Conservation (phyloP, 208 protist genomes). For the Spongospora subterranea region DNA sequence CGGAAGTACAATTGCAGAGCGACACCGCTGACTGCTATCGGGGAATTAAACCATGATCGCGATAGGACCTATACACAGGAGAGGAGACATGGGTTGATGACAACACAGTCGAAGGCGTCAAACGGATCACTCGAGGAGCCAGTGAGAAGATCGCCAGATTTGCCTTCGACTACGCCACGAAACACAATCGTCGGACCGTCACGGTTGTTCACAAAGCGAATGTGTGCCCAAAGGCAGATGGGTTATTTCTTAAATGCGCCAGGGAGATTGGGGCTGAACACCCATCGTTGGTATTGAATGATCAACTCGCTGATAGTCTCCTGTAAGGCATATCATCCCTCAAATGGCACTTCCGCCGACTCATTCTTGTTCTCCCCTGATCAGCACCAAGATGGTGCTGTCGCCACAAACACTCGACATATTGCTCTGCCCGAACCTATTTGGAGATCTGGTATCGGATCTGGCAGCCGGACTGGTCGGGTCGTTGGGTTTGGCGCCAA, state of each 20-base stretch:
- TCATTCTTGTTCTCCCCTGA: not conserved
- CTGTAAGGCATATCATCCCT: not conserved
- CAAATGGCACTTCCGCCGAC: not conserved
- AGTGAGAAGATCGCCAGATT: constrained; percentile 1
- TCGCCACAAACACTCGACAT: not conserved
- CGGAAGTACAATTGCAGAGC: not conserved
- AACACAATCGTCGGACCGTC: not conserved
- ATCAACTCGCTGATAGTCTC: constrained; percentile 41
- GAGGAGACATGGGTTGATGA: constrained; percentile 63
- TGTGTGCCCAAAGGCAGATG: not conserved
- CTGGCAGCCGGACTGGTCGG: constrained; percentile 14
- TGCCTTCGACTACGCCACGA: not conserved
- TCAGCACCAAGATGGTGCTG: not conserved
- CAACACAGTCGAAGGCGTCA: constrained; percentile 60
- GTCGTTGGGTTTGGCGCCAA: not conserved
- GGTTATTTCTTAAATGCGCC: constrained; percentile 15
- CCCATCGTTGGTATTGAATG: not conserved
- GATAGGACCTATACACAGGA: constrained; percentile 27
- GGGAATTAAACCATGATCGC: too few species aligned
- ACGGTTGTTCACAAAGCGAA: constrained; percentile 43
- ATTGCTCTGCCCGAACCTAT: constrained; percentile 59
- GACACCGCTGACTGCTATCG: not conserved
- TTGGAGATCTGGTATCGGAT: constrained; percentile 62
- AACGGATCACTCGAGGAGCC: not conserved
- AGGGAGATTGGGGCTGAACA: not conserved